These are phyloP conservation scores for Lanmaoa rubissima DNA, from an alignment of 768 basidiomycete genomes.

Conservation along the genomic window DNA sequence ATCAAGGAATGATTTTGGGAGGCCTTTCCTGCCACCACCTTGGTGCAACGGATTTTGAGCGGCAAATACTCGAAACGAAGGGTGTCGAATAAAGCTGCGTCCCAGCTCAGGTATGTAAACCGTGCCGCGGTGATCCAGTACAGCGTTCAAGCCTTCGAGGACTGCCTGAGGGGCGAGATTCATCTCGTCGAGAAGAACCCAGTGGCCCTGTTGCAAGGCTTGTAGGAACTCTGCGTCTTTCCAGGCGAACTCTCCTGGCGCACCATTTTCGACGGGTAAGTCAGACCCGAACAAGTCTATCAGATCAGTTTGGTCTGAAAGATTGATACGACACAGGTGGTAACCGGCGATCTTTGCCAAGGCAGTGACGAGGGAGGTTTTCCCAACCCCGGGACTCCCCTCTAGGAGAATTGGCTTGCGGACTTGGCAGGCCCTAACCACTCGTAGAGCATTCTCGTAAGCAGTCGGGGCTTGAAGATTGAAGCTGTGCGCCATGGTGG, in stretches of 20 bases:
- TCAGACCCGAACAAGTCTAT: conserved; percentile 96
- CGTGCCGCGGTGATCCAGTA: conserved; percentile 91
- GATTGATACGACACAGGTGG: conserved; percentile 85
- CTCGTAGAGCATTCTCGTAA: conserved; percentile 79
- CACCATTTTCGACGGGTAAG: conserved; percentile 89
- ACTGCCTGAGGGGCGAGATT: conserved; percentile 96
- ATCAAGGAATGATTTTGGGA: conserved; percentile 96
- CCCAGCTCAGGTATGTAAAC: conserved; percentile 95
- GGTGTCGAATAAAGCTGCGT: conserved; percentile 83
- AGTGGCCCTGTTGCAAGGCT: conserved; percentile 92
- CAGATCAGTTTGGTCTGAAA: conserved; percentile 97
- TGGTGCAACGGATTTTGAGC: conserved; percentile 96
- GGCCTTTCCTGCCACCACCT: conserved; percentile 95
- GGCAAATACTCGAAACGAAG: conserved; percentile 95
- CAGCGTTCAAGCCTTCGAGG: conserved; percentile 94
- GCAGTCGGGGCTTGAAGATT: conserved; percentile 89
- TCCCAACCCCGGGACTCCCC: conserved; percentile 97
- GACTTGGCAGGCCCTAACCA: conserved; percentile 87
- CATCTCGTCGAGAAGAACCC: conserved; percentile 99
- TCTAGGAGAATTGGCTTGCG: conserved; percentile 91
- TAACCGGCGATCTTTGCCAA: conserved; percentile 80
- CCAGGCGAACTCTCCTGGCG: conserved; percentile 93
- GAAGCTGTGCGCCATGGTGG: conserved; percentile 48
- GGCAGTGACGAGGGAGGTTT: conserved; percentile 90
- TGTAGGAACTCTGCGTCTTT: conserved; percentile 94